Percentiles rank a stretch among this genome's conserved stretches.
Evolutionary conservation across 2,329 filamentous ascomycete genomes (phyloP).

Genomic region (Fusarium newnesense): DNA sequence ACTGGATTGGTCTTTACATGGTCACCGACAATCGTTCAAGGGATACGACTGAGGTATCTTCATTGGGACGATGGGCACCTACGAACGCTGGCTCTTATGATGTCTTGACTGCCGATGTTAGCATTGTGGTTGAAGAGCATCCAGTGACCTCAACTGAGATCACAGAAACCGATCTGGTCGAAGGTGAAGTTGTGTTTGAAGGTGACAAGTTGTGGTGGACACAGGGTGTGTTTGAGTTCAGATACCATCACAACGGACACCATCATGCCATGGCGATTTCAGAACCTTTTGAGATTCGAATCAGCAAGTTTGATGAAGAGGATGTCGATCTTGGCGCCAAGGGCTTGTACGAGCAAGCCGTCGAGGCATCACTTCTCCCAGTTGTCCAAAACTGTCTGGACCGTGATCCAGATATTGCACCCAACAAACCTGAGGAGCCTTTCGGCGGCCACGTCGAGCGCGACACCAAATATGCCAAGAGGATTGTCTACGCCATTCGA

Average conservation of each 20-base stretch:
- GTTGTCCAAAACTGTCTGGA: conserved; percentile 94
- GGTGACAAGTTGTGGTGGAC: conserved; percentile 99
- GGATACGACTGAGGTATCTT: conserved; percentile 84
- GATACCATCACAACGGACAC: conserved; percentile 93
- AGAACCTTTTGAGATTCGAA: conserved; percentile 89
- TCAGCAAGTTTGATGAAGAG: conserved; percentile 81
- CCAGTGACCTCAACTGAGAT: conserved; percentile 63
- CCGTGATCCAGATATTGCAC: conserved; percentile 89
- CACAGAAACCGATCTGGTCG: conserved; percentile 68
- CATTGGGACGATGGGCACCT: conserved; percentile 89
- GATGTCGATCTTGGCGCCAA: conserved; percentile 71
- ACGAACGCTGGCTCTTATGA: conserved; percentile 83
- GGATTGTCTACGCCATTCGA: conserved; percentile 92
- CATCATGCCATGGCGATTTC: conserved; percentile 96
- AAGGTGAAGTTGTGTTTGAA: conserved; percentile 86
- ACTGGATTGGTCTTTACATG: conserved; percentile 97
- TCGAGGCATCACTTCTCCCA: conserved; percentile 82
- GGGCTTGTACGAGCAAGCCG: conserved; percentile 71
- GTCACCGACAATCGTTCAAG: conserved; percentile 92
- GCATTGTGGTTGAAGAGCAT: conserved; percentile 77
- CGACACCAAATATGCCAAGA: conserved; percentile 86
- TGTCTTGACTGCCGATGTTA: conserved; percentile 76
- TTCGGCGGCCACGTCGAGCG: conserved; percentile 89
- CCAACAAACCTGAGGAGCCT: conserved; percentile 78
- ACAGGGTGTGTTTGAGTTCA: conserved; percentile 94